Base-by-base conservation (phyloP, 2,329 filamentous ascomycete species). In the Chaetomium olivaceum region DNA sequence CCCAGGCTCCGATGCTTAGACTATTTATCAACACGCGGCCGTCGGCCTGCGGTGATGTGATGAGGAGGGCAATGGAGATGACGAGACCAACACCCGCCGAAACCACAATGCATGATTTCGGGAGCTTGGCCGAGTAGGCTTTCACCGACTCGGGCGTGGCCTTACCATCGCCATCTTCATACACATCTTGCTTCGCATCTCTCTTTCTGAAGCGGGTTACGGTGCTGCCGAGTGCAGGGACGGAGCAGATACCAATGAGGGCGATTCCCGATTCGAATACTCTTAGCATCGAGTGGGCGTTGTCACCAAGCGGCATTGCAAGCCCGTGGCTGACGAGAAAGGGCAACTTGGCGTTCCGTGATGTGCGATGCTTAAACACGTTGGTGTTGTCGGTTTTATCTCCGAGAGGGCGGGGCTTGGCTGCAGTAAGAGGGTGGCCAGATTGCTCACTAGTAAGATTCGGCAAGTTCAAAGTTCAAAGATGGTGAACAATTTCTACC, bases 131-230 rank as follows among this genome's bases (percentile, higher is more conserved):
- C 31, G 89, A 89, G 73, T 89, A 93, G 48, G 81, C 81, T 25
- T 82, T 81, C 61, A 87, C 74, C 1, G 87, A 87, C 73, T 89
- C 87, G 50, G 85, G 81, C 0, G 87, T 89, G 36, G 88, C 89
- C 68, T 83, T 81, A 58, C 91, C 91, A 76, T 93, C 91, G 67
- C 82, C 78, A 73, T 93, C 91, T 70, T 87, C 80, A 72, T 93
- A 93, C 14, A 82, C 78, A 50, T 83, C 78, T 64, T 77, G 77
- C 63, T 69, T 74, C 31, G 67, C 73, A 65, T 75, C 71, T 52
- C 72, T 70, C 57, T 63, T 73, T 67, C 58, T 70, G 48, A 75
- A 71, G 71, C 67, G 74, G 56, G 54, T 57, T 48, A 73, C 70
- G 65, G 75, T 70, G 69, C 70, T 69, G 51, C 72, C 70, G 14